Evolutionary conservation across 805 yeast species (phyloP).

Genomic region (Maudiozyma bulderi): DNA sequence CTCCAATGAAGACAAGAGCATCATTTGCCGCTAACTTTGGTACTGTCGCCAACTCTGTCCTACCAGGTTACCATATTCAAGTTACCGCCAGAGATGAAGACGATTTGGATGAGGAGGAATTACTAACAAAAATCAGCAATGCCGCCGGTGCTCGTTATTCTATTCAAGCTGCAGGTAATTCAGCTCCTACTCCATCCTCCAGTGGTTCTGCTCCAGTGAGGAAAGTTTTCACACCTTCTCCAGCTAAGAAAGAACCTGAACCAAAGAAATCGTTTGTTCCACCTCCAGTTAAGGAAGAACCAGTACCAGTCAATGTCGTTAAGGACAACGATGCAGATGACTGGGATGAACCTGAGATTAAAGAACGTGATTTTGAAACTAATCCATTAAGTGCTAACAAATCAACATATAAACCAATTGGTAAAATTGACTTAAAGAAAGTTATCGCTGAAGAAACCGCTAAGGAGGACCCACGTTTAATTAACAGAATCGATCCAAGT

Average conservation of each 20-base stretch:
- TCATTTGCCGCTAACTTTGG: constrained; percentile 73
- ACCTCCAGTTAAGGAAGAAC: constrained; percentile 13
- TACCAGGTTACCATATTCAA: constrained; percentile 87
- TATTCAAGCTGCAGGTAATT: constrained; percentile 34
- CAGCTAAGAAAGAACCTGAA: background rate
- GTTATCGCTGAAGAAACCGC: constrained; percentile 36
- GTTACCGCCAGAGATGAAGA: constrained; percentile 92
- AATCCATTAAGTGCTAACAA: constrained; percentile 36
- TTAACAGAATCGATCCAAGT: constrained; percentile 18
- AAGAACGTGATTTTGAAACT: constrained; percentile 40
- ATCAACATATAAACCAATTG: constrained; percentile 52
- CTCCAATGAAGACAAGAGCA: constrained; percentile 67
- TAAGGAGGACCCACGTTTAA: constrained; percentile 35
- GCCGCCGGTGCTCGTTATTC: constrained; percentile 97
- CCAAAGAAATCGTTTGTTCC: background rate
- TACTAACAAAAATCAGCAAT: constrained; percentile 66
- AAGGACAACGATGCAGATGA: constrained; percentile 26
- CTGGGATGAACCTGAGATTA: constrained; percentile 38
- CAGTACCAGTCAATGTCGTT: background rate
- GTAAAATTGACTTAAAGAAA: constrained; percentile 44
- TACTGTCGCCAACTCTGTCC: constrained; percentile 51
- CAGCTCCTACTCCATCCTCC: constrained; percentile 31
- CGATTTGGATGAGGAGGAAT: constrained; percentile 73
- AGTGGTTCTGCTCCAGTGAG: constrained; percentile 12
- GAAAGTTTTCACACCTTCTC: constrained; percentile 14